Base-by-base conservation (phyloP, 2,329 filamentous ascomycete genomes). In the Exophiala oligosperma region DNA sequence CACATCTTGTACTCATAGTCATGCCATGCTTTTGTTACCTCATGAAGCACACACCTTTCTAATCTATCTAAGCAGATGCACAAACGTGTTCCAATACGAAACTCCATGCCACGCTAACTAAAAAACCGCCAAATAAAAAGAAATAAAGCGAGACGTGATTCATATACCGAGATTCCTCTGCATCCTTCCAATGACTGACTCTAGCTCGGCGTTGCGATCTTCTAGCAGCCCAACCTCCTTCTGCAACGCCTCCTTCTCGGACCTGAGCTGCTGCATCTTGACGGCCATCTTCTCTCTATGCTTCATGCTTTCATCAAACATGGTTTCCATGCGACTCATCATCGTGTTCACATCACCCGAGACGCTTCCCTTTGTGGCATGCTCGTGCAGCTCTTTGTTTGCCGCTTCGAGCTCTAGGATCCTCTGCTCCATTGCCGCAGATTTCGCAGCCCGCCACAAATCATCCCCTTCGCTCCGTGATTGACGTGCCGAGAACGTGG, bases 101-200 rank as follows among this genome's bases (percentile, higher is more conserved):
- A 11, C 32, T 35, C 32, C 7, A 35, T 35, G 2, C 32, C 32
- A 35, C 32, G 32, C 32, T 35, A 35, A 35, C 6, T 35, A 35
- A 35, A 35, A 35, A 35, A 35, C 11, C 2, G 7, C 32, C 32
- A 35, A 8, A 11, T 9, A 35, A 11, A 35, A 35, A 6, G 32
- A 2, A 6, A 6, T 9, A 6, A 9, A 9, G 9, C 32, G 17
- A 35, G 26, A 38, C 32, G 66, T 63, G 50, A 71, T 64, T 57
- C 71, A 69, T 38, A 75, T 54, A 46, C 56, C 71, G 56, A 74
- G 57, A 59, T 67, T 73, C 54, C 78, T 76, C 29, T 69, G 65
- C 6, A 69, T 71, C 14, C 77, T 67, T 66, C 82, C 78, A 2
- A 82, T 56, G 41, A 83, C 66, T 32, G 68, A 68, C 59, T 76